Percentiles rank a stretch among this genome's conserved stretches.
These are phyloP conservation scores for Rhodamnia rubescens DNA, from an alignment of 345 rosid genomes.

Conservation along the genomic window DNA sequence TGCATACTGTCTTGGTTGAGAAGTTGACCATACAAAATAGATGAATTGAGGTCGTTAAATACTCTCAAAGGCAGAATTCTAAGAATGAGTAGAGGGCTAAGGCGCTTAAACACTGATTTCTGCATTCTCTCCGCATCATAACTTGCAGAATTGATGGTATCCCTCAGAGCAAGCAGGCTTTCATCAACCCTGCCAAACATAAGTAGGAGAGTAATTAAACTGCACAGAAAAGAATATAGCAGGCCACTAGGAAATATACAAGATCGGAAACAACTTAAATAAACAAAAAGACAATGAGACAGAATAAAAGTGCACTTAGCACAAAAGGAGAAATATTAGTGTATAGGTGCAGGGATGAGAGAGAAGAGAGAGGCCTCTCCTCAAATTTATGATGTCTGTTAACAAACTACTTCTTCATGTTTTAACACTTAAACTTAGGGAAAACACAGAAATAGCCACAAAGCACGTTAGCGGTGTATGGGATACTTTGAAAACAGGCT, in stretches of 20 bases:
- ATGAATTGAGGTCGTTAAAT: constrained; percentile 43
- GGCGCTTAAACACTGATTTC: constrained; percentile 55
- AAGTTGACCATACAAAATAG: constrained; percentile 48
- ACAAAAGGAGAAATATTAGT: neutral
- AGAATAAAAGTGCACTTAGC: neutral
- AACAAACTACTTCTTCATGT: neutral
- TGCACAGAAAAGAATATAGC: neutral
- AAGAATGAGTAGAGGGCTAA: constrained; percentile 77
- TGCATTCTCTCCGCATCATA: constrained; percentile 24
- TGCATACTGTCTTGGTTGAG: constrained; percentile 16
- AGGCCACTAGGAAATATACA: neutral
- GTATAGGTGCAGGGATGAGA: neutral
- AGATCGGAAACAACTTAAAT: neutral
- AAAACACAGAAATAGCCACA: neutral
- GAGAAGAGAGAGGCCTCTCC: neutral
- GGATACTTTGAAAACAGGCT: neutral
- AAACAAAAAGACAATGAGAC: neutral
- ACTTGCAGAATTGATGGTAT: constrained; percentile 11
- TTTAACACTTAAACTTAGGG: neutral
- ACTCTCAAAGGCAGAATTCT: constrained; percentile 79
- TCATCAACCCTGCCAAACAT: constrained; percentile 23
- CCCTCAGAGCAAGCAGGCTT: constrained; percentile 22
- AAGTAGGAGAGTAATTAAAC: neutral
- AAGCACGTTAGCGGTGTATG: neutral
- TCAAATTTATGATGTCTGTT: neutral